Evolutionary conservation across 768 basidiomycete species (phyloP).

Genomic region (Mycena galopus): DNA sequence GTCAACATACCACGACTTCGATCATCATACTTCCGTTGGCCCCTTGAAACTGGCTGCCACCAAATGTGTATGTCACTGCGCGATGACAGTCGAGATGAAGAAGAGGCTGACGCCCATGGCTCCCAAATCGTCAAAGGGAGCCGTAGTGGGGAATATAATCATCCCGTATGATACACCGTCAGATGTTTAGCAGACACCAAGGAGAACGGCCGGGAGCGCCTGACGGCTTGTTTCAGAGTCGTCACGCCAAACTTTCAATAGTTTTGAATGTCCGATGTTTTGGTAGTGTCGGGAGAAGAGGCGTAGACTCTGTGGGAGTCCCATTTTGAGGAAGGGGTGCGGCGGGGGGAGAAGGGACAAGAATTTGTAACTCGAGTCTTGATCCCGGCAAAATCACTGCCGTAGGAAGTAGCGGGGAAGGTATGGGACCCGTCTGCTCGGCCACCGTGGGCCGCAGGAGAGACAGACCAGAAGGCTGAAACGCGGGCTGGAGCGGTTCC

Average conservation of each 20-base stretch:
- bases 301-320: conserved; percentile 38
- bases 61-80: conserved; percentile 89
- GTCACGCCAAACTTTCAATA: conserved; percentile 31
- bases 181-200: conserved; percentile 89
- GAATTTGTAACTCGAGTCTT: conserved; percentile 25
- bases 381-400: conserved; percentile 32
- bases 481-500: conserved; percentile 1
- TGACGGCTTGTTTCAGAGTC: conserved; percentile 49
- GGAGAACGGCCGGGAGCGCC: conserved; percentile 84
- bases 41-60: conserved; percentile 90
- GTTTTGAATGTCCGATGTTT: conserved; percentile 23
- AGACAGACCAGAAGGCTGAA: conserved; percentile 54
- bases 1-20: conserved; percentile 95
- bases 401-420: conserved; percentile 18
- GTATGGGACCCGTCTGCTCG: background rate
- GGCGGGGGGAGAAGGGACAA: conserved; percentile 35
- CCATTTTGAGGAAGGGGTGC: conserved; percentile 29
- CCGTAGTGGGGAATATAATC: conserved; percentile 92
- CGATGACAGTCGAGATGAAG: conserved; percentile 82
- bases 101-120: conserved; percentile 96
- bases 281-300: conserved; percentile 28
- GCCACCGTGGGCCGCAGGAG: conserved; percentile 50
- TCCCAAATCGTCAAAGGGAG: conserved; percentile 85
- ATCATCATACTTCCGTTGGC: conserved; percentile 99
- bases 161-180: conserved; percentile 98